Conservation (phyloP, 106 monocot genomes). For the Apostasia ramifera region DNA sequence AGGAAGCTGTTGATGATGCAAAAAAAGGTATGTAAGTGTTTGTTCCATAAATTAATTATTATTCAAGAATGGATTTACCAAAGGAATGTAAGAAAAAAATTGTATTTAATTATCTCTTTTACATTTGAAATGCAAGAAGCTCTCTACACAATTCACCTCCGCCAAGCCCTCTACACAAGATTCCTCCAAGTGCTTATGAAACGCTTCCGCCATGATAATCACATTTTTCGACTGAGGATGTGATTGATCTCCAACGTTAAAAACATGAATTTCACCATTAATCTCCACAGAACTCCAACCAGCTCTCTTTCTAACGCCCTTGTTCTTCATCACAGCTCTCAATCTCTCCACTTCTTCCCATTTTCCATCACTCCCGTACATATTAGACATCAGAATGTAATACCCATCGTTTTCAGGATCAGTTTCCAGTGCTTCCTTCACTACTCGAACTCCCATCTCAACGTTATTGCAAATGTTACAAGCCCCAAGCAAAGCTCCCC, state of each 20-base stretch:
- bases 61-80: no score
- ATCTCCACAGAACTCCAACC: constrained; percentile 66
- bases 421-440: constrained; percentile 35
- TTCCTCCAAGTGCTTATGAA: constrained; percentile 18
- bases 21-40: no score
- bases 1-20: no score
- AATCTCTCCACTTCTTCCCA: constrained; percentile 59
- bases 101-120: no score
- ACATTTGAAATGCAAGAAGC: no score
- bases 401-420: constrained; percentile 80
- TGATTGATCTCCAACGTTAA: constrained; percentile 24
- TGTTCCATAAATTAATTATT: no score
- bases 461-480: constrained; percentile 52
- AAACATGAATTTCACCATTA: constrained; percentile 23
- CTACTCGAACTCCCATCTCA: constrained; percentile 58
- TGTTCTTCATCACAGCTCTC: constrained; percentile 41
- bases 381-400: constrained; percentile 68
- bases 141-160: not conserved
- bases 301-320: constrained; percentile 38
- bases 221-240: constrained; percentile 14
- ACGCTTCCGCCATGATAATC: not conserved
- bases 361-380: constrained; percentile 42
- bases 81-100: no score
- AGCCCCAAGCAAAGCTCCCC: constrained; percentile 76
- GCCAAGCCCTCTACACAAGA: not conserved